These are phyloP conservation scores for Penicillium sp. DNA, from an alignment of 2,329 filamentous ascomycete species.

Conservation along the genomic window DNA sequence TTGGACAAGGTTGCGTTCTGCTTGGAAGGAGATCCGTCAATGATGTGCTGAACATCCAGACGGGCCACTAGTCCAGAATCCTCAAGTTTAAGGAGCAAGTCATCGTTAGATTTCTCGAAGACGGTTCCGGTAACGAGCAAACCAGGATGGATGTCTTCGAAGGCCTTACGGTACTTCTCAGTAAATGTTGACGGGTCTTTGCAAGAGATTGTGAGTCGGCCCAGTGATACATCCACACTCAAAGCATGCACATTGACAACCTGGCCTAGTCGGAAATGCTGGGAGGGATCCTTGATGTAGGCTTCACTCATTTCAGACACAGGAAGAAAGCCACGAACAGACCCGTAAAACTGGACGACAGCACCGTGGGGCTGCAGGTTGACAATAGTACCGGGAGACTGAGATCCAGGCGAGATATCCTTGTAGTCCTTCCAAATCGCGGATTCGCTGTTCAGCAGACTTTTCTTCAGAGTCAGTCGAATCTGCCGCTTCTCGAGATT, in stretches of 20 bases:
- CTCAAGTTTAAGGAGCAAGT: constrained; percentile 72
- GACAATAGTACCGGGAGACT: constrained; percentile 81
- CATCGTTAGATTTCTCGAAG: constrained; percentile 74
- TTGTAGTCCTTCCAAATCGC: constrained; percentile 74
- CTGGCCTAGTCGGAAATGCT: constrained; percentile 87
- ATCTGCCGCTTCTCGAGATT: constrained; percentile 73
- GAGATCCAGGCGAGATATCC: constrained; percentile 69
- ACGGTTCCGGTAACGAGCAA: constrained; percentile 74
- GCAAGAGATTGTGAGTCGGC: constrained; percentile 82
- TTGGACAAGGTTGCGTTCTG: constrained; percentile 73
- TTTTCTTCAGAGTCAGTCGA: constrained; percentile 89
- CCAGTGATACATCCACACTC: constrained; percentile 67
- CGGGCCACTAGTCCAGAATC: constrained; percentile 73
- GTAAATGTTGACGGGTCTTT: constrained; percentile 81
- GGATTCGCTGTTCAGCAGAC: constrained; percentile 82
- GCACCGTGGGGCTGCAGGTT: constrained; percentile 76
- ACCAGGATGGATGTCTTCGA: constrained; percentile 71
- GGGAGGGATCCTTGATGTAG: constrained; percentile 80
- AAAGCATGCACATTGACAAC: constrained; percentile 89
- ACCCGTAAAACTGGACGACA: constrained; percentile 87
- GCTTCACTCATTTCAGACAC: constrained; percentile 98
- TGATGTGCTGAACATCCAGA: constrained; percentile 73
- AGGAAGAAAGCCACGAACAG: constrained; percentile 80
- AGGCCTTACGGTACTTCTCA: constrained; percentile 68
- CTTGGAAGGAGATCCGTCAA: constrained; percentile 79